A percentile compares a stretch with the other conserved stretches of the same genome.
These are phyloP conservation scores for Cylindricascospora bacillispora DNA, from an alignment of 1,139 yeast genomes.

Conservation along the genomic window DNA sequence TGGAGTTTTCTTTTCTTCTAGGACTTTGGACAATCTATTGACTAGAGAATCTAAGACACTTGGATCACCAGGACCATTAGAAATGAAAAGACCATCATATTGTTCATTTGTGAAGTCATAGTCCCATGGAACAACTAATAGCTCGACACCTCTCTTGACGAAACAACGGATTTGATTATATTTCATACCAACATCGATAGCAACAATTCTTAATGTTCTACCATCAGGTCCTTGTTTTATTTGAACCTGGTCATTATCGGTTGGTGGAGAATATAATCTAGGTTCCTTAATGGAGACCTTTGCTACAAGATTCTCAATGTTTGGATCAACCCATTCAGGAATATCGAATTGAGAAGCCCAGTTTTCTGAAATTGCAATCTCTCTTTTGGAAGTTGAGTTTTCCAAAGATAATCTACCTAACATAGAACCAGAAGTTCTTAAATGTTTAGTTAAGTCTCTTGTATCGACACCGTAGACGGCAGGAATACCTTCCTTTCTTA, in stretches of 20 bases:
- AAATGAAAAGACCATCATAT: constrained; percentile 89
- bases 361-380: constrained; percentile 30
- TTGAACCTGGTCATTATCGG: constrained; percentile 35
- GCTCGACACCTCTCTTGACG: constrained; percentile 89
- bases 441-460: constrained; percentile 82
- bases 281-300: constrained; percentile 75
- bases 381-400: constrained; percentile 32
- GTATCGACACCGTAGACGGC: constrained; percentile 98
- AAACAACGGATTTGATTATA: constrained; percentile 96
- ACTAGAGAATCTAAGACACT: constrained; percentile 47
- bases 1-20: constrained; percentile 58
- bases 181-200: constrained; percentile 97
- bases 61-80: constrained; percentile 99
- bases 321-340: constrained; percentile 92
- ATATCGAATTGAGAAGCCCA: constrained; percentile 59
- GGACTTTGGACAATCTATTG: constrained; percentile 39
- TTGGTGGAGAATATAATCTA: constrained; percentile 49
- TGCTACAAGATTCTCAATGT: constrained; percentile 80
- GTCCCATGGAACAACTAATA: constrained; percentile 93
- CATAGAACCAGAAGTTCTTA: constrained; percentile 87
- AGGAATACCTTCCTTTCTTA: constrained; percentile 81
- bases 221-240: constrained; percentile 49
- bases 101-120: constrained; percentile 66
- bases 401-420: constrained; percentile 71
- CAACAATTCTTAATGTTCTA: constrained; percentile 66